Conservation (phyloP, 495 filamentous ascomycete species). For the Rusavskia elegans region DNA sequence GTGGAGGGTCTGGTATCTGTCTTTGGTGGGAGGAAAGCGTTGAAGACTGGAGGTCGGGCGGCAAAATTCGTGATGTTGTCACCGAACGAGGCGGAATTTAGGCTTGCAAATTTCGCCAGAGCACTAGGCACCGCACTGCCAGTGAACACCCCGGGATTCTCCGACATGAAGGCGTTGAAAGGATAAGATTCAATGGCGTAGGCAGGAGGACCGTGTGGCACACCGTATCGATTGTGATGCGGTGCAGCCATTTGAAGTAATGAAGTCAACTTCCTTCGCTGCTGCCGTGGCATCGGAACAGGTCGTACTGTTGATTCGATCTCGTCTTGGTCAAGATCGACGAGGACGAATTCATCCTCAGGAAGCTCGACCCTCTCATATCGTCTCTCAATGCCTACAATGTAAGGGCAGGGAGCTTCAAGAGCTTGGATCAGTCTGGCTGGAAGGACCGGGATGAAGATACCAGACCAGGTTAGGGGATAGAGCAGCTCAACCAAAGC, state of each 20-base stretch:
- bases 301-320: constrained; percentile 70
- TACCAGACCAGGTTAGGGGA: constrained; percentile 79
- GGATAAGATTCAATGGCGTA: constrained; percentile 90
- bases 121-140: constrained; percentile 51
- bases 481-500: constrained; percentile 75
- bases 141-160: constrained; percentile 65
- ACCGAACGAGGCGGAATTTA: constrained; percentile 79
- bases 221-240: constrained; percentile 74
- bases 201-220: constrained; percentile 73
- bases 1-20: constrained; percentile 63
- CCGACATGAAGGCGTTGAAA: constrained; percentile 72
- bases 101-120: constrained; percentile 67
- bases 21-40: constrained; percentile 72
- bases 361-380: constrained; percentile 87
- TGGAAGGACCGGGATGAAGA: constrained; percentile 84
- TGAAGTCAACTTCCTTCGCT: constrained; percentile 75
- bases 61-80: constrained; percentile 37
- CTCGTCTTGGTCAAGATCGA: constrained; percentile 79
- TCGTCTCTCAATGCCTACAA: constrained; percentile 83
- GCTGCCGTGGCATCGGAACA: constrained; percentile 65
- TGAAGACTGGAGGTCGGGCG: constrained; percentile 55
- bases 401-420: constrained; percentile 92
- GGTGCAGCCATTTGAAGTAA: constrained; percentile 81
- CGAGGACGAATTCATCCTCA: constrained; percentile 90
- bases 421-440: constrained; percentile 75